Percentiles rank a stretch among this genome's conserved stretches.
phyloP scores from a whole-genome alignment of 129 eudicot species.

The Chrysanthemum makinoi region DNA sequence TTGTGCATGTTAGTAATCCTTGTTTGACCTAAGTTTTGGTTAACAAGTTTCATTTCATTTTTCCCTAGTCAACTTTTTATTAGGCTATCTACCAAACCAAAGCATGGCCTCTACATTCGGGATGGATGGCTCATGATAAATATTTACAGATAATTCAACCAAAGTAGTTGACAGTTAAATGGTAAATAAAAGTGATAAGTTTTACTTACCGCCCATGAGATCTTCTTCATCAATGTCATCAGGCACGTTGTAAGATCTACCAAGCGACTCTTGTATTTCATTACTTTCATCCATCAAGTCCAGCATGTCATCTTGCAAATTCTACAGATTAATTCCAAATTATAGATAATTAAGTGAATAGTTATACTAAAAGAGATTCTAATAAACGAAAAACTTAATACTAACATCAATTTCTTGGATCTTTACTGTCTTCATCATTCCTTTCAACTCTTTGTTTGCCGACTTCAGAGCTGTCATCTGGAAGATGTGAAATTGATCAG shows the following conservation, averaged over 20 bases:
- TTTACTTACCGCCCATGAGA: conserved; percentile 79
- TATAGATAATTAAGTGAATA: conserved; percentile 1
- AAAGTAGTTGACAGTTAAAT: not conserved
- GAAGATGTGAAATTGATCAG: conserved; percentile 16
- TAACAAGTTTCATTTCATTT: too few species aligned
- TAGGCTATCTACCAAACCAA: not conserved
- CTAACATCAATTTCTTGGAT: conserved; percentile 91
- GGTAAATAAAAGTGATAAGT: not conserved
- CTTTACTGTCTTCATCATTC: conserved; percentile 95
- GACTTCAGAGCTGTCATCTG: conserved; percentile 93
- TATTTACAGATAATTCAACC: not conserved
- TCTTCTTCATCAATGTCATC: conserved; percentile 98
- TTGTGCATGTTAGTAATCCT: too few species aligned
- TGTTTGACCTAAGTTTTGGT: too few species aligned
- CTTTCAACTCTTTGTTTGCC: conserved; percentile 89
- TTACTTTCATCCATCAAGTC: conserved; percentile 92
- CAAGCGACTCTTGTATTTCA: conserved; percentile 91
- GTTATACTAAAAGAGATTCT: not conserved
- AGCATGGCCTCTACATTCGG: not conserved
- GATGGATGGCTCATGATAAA: not conserved
- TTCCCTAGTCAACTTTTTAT: too few species aligned
- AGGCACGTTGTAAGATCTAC: conserved; percentile 82
- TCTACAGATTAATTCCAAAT: conserved; percentile 39
- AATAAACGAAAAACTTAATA: conserved; percentile 3
- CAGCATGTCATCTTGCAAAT: conserved; percentile 95